Evolutionary conservation across 2,329 filamentous ascomycete genomes (phyloP).

Genomic region (Trichophyton benhamiae): DNA sequence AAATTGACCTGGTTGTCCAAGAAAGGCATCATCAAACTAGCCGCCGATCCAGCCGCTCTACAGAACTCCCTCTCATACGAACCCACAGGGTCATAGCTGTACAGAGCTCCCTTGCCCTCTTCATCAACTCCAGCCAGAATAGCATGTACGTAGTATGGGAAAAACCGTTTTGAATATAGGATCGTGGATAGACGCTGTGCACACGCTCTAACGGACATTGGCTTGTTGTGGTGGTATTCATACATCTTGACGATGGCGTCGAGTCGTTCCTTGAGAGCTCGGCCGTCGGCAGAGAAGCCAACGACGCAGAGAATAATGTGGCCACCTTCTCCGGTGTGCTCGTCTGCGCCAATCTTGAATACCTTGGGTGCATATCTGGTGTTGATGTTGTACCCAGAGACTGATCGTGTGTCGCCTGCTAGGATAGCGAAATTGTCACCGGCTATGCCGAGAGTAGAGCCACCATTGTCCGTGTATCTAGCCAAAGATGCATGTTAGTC

Average conservation of each 20-base stretch:
- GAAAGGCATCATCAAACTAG: conserved; percentile 96
- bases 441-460: conserved; percentile 87
- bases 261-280: conserved; percentile 83
- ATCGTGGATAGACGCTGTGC: conserved; percentile 91
- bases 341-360: conserved; percentile 90
- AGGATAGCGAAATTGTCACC: conserved; percentile 92
- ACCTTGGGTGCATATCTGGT: conserved; percentile 89
- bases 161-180: conserved; percentile 94
- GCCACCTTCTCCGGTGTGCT: conserved; percentile 69
- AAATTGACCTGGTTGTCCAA: conserved; percentile 99
- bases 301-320: conserved; percentile 86
- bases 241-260: conserved; percentile 98
- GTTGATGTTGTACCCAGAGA: conserved; percentile 98
- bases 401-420: conserved; percentile 91
- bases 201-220: conserved; percentile 87
- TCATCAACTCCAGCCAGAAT: conserved; percentile 92
- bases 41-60: conserved; percentile 80
- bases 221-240: conserved; percentile 93
- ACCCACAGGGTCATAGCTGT: conserved; percentile 95
- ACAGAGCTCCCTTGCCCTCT: conserved; percentile 83
- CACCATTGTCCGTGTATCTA: conserved; percentile 90
- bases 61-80: conserved; percentile 97
- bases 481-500: not conserved
- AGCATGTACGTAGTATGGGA: conserved; percentile 94
- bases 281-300: conserved; percentile 88